These are phyloP conservation scores for Tolypocladium guangdongense DNA, from an alignment of 2,329 filamentous ascomycete species.

Conservation along the genomic window DNA sequence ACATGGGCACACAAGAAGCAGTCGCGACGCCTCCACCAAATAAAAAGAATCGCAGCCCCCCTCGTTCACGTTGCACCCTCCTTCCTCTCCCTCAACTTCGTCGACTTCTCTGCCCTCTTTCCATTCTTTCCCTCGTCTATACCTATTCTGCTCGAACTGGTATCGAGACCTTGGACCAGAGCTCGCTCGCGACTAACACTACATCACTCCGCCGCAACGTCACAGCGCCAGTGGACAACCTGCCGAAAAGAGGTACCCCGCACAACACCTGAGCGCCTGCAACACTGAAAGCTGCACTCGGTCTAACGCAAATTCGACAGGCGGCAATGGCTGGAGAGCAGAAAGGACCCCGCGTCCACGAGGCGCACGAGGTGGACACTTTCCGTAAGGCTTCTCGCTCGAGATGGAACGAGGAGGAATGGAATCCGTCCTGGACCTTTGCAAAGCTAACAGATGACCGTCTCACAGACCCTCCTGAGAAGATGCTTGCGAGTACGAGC, in stretches of 20 bases:
- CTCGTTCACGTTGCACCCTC: neutral
- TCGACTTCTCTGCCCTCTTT: neutral
- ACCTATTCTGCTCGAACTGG: neutral
- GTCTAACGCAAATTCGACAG: slow-evolving; percentile 2
- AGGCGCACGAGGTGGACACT: slow-evolving; percentile 68
- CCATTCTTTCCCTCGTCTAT: neutral
- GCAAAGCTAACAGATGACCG: slow-evolving; percentile 1
- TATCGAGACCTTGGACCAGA: neutral
- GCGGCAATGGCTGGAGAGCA: slow-evolving; percentile 33
- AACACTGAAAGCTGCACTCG: neutral
- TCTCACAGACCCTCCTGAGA: slow-evolving; percentile 46
- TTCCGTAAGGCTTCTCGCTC: slow-evolving; percentile 41
- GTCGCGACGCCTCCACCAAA: slow-evolving; percentile 5
- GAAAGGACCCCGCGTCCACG: slow-evolving; percentile 48
- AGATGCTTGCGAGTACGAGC: slow-evolving; percentile 58
- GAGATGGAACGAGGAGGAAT: neutral
- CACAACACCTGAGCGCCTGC: neutral
- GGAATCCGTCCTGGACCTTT: neutral
- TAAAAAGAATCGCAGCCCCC: slow-evolving; percentile 6
- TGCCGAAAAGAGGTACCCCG: slow-evolving; percentile 4
- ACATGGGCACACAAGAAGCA: neutral
- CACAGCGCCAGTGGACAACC: neutral
- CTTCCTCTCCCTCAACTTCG: neutral
- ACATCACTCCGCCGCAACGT: neutral
- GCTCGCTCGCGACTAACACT: neutral